A percentile compares a stretch with the other conserved stretches of the same genome.
Conservation (phyloP, 1,139 yeast species). For the Sugiyamaella novakii region DNA sequence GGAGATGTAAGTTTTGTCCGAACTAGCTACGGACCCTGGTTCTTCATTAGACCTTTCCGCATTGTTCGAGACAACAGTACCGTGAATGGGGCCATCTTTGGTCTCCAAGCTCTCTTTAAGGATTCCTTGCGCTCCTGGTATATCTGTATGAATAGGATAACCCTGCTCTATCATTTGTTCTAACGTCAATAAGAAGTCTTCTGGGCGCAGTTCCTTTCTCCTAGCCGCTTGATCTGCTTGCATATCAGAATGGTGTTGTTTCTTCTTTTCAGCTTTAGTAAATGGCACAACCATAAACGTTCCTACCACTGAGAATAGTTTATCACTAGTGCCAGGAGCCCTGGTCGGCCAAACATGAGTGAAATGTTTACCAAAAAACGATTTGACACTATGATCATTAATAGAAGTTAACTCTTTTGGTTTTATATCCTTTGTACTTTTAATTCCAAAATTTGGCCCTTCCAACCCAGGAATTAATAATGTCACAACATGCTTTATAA, state of each 20-base stretch:
- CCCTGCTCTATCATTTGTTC: slow-evolving; percentile 52
- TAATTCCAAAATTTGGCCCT: slow-evolving; percentile 47
- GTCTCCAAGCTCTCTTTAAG: not conserved
- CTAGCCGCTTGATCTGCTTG: slow-evolving; percentile 10
- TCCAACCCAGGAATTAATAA: slow-evolving; percentile 69
- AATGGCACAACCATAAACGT: slow-evolving; percentile 60
- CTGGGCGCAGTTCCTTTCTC: slow-evolving; percentile 43
- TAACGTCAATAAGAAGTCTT: slow-evolving; percentile 54
- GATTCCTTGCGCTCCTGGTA: not conserved
- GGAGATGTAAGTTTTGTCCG: too few relatives aligned
- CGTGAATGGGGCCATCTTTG: slow-evolving; percentile 4
- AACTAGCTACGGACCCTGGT: not conserved
- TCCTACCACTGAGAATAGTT: slow-evolving; percentile 56
- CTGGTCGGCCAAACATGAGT: slow-evolving; percentile 48
- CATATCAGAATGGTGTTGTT: slow-evolving; percentile 29
- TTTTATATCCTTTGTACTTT: slow-evolving; percentile 21
- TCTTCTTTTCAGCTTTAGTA: slow-evolving; percentile 54
- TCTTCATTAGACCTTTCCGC: too few relatives aligned
- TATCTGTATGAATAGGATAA: slow-evolving; percentile 61
- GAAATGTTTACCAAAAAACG: slow-evolving; percentile 48
- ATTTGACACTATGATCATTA: slow-evolving; percentile 38
- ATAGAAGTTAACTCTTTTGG: slow-evolving; percentile 26
- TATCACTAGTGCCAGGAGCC: slow-evolving; percentile 65
- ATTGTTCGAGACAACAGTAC: not conserved
- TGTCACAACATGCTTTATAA: slow-evolving; percentile 57